phyloP scores from a whole-genome alignment of 2,329 filamentous ascomycete genomes.

The Alternaria postmessia region DNA sequence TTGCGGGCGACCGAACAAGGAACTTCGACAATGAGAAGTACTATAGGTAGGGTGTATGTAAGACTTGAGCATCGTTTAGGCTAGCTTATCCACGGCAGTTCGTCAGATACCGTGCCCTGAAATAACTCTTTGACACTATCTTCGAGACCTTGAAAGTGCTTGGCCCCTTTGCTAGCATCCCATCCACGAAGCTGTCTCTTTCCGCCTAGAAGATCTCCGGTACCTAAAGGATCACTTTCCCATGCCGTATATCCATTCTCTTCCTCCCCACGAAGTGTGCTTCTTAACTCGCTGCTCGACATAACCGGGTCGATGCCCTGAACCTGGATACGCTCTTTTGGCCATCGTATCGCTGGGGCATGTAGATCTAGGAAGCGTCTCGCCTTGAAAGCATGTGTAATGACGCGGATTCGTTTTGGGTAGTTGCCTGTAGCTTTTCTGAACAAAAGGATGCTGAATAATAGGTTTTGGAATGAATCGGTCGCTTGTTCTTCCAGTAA shows the following conservation, averaged over 20 bases:
- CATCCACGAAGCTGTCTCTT: slow-evolving; percentile 55
- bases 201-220: slow-evolving; percentile 38
- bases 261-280: slow-evolving; percentile 49
- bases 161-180: slow-evolving; percentile 29
- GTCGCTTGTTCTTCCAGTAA: slow-evolving; percentile 75
- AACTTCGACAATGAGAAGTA: background rate
- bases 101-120: slow-evolving; percentile 26
- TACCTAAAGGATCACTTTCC: slow-evolving; percentile 52
- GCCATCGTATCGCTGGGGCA: slow-evolving; percentile 56
- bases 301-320: slow-evolving; percentile 58
- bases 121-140: slow-evolving; percentile 39
- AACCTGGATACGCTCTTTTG: slow-evolving; percentile 50
- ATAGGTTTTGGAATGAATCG: slow-evolving; percentile 85
- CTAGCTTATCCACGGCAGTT: slow-evolving; percentile 39
- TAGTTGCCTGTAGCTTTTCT: slow-evolving; percentile 50
- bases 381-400: slow-evolving; percentile 60
- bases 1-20: slow-evolving; percentile 67
- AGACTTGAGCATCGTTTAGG: background rate
- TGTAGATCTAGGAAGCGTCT: slow-evolving; percentile 53
- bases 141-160: slow-evolving; percentile 38
- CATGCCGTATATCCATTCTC: slow-evolving; percentile 50
- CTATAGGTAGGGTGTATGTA: background rate
- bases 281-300: slow-evolving; percentile 45
- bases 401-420: slow-evolving; percentile 52
- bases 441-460: slow-evolving; percentile 74